Percentiles rank a stretch among this genome's conserved stretches.
phyloP scores from a whole-genome alignment of 2,329 filamentous ascomycete species.

The Arthrobotrys entomopaga region DNA sequence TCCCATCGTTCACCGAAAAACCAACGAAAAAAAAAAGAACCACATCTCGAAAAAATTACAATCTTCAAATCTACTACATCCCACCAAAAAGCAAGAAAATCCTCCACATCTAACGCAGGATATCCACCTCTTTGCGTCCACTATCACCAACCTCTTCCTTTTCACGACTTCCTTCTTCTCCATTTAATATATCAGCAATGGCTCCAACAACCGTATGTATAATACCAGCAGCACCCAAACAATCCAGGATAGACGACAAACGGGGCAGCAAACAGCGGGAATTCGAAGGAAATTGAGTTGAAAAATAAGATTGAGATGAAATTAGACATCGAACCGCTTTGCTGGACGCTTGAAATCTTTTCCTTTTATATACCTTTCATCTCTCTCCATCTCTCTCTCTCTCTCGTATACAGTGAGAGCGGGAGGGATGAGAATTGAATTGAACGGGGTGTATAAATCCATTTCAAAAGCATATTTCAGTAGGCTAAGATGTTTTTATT shows the following conservation, averaged over 20 bases:
- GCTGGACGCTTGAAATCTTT: constrained; percentile 49
- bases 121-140: constrained; percentile 59
- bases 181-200: constrained; percentile 49
- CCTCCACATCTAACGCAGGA: constrained; percentile 57
- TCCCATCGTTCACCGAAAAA: constrained; percentile 3
- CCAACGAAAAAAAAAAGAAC: too few species aligned
- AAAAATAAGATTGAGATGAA: constrained; percentile 51
- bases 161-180: constrained; percentile 59
- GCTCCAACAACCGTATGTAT: constrained; percentile 53
- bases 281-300: too few species aligned
- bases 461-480: constrained; percentile 72
- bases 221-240: not conserved
- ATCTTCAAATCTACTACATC: constrained; percentile 13
- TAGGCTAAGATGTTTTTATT: constrained; percentile 83
- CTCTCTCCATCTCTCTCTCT: too few species aligned
- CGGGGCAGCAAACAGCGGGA: constrained; percentile 19
- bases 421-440: not conserved
- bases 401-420: too few species aligned
- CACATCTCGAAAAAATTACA: constrained; percentile 3
- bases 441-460: not conserved
- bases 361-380: too few species aligned
- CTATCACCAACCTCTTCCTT: constrained; percentile 56
- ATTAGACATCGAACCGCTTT: constrained; percentile 64
- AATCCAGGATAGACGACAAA: not conserved
- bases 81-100: constrained; percentile 8